Evolutionary conservation across 1,284 basidiomycete species (phyloP).

Genomic region (Lentinus polychrous): DNA sequence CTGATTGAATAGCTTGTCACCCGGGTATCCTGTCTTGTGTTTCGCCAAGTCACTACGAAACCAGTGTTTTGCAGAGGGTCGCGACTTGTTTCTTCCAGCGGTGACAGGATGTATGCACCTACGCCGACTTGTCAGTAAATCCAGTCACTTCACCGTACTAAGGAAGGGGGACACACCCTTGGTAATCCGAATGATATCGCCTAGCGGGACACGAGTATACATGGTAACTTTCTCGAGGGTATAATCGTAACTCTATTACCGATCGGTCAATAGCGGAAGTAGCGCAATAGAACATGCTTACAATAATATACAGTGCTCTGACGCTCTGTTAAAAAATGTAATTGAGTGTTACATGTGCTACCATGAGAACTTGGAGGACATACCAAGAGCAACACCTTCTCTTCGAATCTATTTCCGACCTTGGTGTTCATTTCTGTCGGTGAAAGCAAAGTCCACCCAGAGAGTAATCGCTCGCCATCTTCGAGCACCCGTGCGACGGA

Average conservation of each 20-base stretch:
- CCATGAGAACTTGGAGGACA: slow-evolving; percentile 26
- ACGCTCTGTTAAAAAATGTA: slow-evolving; percentile 36
- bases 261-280: slow-evolving; percentile 7
- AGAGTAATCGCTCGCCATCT: slow-evolving; percentile 76
- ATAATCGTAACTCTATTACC: slow-evolving; percentile 78
- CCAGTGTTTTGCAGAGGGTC: slow-evolving; percentile 85
- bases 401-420: slow-evolving; percentile 78
- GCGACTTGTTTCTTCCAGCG: slow-evolving; percentile 83
- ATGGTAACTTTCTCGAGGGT: slow-evolving; percentile 84
- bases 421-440: slow-evolving; percentile 72
- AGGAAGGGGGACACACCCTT: slow-evolving; percentile 49
- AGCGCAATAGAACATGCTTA: slow-evolving; percentile 24
- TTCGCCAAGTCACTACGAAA: slow-evolving; percentile 72
- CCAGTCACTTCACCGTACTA: not conserved
- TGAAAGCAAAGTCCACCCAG: slow-evolving; percentile 89
- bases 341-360: slow-evolving; percentile 2
- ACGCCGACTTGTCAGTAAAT: not conserved
- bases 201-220: slow-evolving; percentile 84
- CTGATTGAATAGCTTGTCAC: slow-evolving; percentile 80
- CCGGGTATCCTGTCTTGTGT: slow-evolving; percentile 56
- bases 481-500: slow-evolving; percentile 74
- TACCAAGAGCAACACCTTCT: slow-evolving; percentile 88
- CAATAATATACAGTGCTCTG: slow-evolving; percentile 62
- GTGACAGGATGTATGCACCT: slow-evolving; percentile 89
- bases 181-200: slow-evolving; percentile 75